These are phyloP conservation scores for Pholiota microspora DNA, from an alignment of 768 basidiomycete genomes.

Conservation along the genomic window DNA sequence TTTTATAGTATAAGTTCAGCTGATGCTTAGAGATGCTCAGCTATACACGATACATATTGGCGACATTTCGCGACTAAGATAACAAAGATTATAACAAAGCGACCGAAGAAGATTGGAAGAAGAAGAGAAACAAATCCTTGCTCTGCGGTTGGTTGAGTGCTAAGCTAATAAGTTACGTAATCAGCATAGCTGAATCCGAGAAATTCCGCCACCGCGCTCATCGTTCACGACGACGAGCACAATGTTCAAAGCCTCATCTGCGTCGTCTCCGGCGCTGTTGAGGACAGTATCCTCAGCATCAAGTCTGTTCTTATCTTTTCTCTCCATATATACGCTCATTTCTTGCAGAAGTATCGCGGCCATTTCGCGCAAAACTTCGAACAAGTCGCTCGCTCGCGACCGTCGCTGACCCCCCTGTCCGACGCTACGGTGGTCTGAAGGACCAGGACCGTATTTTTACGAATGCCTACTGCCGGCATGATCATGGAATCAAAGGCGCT, in stretches of 20 bases:
- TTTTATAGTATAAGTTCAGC: too few relatives aligned
- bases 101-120: too few relatives aligned
- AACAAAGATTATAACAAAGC: too few relatives aligned
- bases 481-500: slow-evolving; percentile 92
- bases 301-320: slow-evolving; percentile 24
- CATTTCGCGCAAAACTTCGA: slow-evolving; percentile 34
- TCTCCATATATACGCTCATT: not conserved
- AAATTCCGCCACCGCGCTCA: slow-evolving; percentile 30
- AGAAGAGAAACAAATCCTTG: too few relatives aligned
- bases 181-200: slow-evolving; percentile 19
- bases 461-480: slow-evolving; percentile 84
- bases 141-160: too few relatives aligned
- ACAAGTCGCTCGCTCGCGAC: slow-evolving; percentile 61
- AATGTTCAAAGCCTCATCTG: slow-evolving; percentile 33
- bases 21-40: too few relatives aligned
- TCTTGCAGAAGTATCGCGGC: slow-evolving; percentile 24
- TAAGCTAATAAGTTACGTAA: slow-evolving; percentile 13
- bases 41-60: too few relatives aligned
- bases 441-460: slow-evolving; percentile 96
- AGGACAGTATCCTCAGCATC: slow-evolving; percentile 25
- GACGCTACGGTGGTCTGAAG: slow-evolving; percentile 90
- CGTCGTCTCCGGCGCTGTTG: slow-evolving; percentile 35
- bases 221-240: slow-evolving; percentile 30
- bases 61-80: too few relatives aligned
- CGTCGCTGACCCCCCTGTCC: slow-evolving; percentile 79